Evolutionary conservation across 108 stramenopile species (phyloP).

Genomic region (Skeletonema tropicum): DNA sequence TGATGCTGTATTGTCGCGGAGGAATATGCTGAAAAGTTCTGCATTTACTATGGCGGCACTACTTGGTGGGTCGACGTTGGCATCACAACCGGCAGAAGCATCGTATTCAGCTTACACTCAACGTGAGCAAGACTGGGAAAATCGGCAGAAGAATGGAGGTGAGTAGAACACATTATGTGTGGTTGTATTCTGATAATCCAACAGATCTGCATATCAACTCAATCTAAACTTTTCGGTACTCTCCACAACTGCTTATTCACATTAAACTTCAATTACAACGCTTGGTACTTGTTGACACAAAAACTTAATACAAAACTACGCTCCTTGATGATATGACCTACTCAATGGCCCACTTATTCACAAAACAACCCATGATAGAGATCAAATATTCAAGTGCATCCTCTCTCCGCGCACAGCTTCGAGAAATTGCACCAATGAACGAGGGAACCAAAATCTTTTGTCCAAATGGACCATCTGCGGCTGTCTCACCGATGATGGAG

Average conservation of each 20-base stretch:
- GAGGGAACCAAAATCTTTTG: slow-evolving; percentile 81
- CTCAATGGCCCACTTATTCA: not conserved
- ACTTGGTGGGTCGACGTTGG: slow-evolving; percentile 25
- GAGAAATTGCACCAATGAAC: slow-evolving; percentile 83
- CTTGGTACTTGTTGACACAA: not conserved
- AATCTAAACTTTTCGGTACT: not conserved
- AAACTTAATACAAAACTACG: not conserved
- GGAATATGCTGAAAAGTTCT: slow-evolving; percentile 29
- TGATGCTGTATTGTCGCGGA: not conserved
- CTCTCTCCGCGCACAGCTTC: slow-evolving; percentile 66
- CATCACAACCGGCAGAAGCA: slow-evolving; percentile 45
- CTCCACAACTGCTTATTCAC: not conserved
- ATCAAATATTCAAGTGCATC: slow-evolving; percentile 62
- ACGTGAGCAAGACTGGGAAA: slow-evolving; percentile 84
- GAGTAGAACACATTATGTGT: slow-evolving; percentile 10
- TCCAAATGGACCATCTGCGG: slow-evolving; percentile 78
- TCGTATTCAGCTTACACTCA: slow-evolving; percentile 71
- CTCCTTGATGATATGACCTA: not conserved
- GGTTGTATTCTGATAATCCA: too few relatives aligned
- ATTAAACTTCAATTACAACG: not conserved
- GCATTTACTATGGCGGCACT: slow-evolving; percentile 25
- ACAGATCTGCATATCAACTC: not conserved
- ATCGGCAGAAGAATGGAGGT: slow-evolving; percentile 62
- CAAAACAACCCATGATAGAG: slow-evolving; percentile 33
- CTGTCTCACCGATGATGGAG: slow-evolving; percentile 85